phyloP scores from a whole-genome alignment of 2,329 filamentous ascomycete genomes.

The Claviceps sorghi region DNA sequence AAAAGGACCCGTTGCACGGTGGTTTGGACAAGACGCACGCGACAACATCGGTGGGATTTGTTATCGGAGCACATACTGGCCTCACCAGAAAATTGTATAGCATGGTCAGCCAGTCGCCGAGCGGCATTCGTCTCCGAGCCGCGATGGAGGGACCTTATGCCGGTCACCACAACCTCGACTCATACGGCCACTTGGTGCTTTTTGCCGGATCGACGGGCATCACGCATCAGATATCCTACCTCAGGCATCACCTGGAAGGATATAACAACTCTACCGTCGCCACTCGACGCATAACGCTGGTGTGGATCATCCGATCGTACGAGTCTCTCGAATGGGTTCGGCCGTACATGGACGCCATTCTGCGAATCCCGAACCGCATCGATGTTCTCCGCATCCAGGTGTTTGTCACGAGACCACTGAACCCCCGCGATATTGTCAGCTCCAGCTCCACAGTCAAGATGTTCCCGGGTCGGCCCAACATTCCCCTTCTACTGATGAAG shows the following conservation, averaged over 20 bases:
- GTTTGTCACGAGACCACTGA: conserved; percentile 78
- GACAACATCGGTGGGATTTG: conserved; percentile 53
- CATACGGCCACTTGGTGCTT: conserved; percentile 81
- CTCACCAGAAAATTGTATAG: conserved; percentile 74
- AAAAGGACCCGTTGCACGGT: conserved; percentile 25
- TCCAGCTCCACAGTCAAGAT: conserved; percentile 74
- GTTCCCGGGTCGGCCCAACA: conserved; percentile 78
- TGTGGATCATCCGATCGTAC: conserved; percentile 86
- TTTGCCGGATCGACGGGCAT: conserved; percentile 91
- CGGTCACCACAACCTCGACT: conserved; percentile 70
- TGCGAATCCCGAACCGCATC: conserved; percentile 64
- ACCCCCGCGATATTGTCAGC: conserved; percentile 65
- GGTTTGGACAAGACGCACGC: conserved; percentile 25
- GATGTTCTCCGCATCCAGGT: conserved; percentile 76
- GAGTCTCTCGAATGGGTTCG: conserved; percentile 88
- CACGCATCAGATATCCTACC: conserved; percentile 83
- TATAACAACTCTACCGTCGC: conserved; percentile 59
- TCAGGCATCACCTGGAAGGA: conserved; percentile 60
- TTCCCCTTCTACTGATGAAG: conserved; percentile 61
- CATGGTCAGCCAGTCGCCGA: conserved; percentile 41
- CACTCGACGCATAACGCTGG: conserved; percentile 64
- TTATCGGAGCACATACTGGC: conserved; percentile 77
- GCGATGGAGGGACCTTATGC: conserved; percentile 84
- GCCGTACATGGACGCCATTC: conserved; percentile 63
- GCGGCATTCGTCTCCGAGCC: conserved; percentile 49